phyloP scores from a whole-genome alignment of 306 rosid genomes.

The Citrullus colocynthis region DNA sequence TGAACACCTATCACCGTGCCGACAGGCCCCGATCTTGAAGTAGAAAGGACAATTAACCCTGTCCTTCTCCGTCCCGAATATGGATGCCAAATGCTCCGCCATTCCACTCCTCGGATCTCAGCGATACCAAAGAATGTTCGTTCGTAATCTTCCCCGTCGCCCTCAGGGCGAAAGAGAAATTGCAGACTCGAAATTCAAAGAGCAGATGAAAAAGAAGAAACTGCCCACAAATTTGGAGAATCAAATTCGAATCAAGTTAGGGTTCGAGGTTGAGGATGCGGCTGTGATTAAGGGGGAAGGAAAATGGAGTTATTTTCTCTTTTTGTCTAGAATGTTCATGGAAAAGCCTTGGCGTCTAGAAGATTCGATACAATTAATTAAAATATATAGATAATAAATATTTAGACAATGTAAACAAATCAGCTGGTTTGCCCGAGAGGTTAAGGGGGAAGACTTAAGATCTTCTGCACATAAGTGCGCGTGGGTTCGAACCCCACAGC shows the following conservation, averaged over 20 bases:
- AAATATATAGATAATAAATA: too few relatives aligned
- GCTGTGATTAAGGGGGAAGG: too few relatives aligned
- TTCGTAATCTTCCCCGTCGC: neutral
- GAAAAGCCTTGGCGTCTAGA: neutral
- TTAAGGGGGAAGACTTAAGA: constrained; percentile 69
- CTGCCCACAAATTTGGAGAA: neutral
- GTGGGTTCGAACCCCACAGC: constrained; percentile 77
- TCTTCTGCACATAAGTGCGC: constrained; percentile 61
- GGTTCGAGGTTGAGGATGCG: neutral
- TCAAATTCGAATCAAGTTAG: neutral
- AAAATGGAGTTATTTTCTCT: neutral
- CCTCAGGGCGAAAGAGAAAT: neutral
- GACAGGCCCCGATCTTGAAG: constrained; percentile 73
- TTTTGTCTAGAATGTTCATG: neutral
- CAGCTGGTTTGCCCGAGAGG: constrained; percentile 68
- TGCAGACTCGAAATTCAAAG: neutral
- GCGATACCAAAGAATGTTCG: neutral
- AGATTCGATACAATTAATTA: neutral
- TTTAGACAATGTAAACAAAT: too few relatives aligned
- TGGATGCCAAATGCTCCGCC: constrained; percentile 74
- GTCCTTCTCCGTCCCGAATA: constrained; percentile 67
- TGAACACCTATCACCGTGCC: constrained; percentile 63
- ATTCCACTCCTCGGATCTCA: constrained; percentile 7
- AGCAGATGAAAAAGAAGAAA: neutral
- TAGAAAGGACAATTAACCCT: constrained; percentile 70